Conservation (phyloP, 2,329 filamentous ascomycete species). For the Emergomyces pasteurianus region DNA sequence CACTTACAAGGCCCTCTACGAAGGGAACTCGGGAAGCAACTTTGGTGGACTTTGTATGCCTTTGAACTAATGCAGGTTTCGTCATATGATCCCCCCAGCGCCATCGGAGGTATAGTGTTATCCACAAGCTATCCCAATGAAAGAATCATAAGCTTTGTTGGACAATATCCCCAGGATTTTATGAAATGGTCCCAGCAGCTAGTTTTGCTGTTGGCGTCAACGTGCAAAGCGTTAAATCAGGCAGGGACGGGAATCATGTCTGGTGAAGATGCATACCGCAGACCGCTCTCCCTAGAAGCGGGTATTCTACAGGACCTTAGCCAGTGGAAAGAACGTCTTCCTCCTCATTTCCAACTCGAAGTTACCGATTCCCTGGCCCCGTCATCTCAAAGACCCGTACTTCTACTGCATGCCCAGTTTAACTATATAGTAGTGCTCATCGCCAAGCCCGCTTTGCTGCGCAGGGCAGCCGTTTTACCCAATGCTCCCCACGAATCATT, state of each 20-base stretch:
- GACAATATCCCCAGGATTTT: not conserved
- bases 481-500: not conserved
- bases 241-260: not conserved
- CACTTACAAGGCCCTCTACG: not conserved
- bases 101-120: not conserved
- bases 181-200: not conserved
- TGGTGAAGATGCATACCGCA: not conserved
- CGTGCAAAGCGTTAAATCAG: not conserved
- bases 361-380: not conserved
- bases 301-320: not conserved
- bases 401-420: not conserved
- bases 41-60: not conserved
- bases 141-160: not conserved
- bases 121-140: not conserved
- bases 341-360: not conserved
- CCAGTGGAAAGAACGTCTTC: not conserved
- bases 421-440: not conserved
- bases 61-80: not conserved
- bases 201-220: not conserved
- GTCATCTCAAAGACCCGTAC: not conserved
- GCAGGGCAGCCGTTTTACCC: not conserved
- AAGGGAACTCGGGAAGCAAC: not conserved
- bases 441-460: not conserved
- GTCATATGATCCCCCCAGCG: not conserved
- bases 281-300: not conserved